These are phyloP conservation scores for Chrysanthemum lavandulifolium DNA, from an alignment of 129 eudicot genomes.

Conservation along the genomic window DNA sequence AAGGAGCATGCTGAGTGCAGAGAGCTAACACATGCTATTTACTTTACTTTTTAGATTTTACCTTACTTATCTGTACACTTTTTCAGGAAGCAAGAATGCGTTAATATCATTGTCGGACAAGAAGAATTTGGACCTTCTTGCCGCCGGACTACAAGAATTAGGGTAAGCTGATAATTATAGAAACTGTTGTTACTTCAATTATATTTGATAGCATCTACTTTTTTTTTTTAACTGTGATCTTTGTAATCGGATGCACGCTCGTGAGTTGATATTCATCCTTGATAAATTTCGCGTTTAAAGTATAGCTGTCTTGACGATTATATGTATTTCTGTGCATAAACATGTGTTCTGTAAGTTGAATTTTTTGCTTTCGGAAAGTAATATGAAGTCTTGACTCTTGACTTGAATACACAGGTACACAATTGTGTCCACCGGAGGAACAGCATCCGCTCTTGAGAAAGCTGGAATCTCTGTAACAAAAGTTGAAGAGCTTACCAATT, in stretches of 20 bases:
- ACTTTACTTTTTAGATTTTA: not conserved
- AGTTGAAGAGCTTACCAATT: constrained; percentile 85
- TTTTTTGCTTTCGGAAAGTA: not conserved
- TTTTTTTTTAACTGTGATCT: not conserved
- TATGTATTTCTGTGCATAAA: not conserved
- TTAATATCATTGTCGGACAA: constrained; percentile 88
- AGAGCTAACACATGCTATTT: not conserved
- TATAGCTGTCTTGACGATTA: not conserved
- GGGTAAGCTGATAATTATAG: constrained; percentile 49
- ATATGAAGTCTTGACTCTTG: constrained; percentile 16
- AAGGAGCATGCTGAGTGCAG: not conserved
- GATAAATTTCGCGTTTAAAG: not conserved
- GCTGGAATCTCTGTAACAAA: constrained; percentile 80
- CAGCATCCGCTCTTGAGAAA: constrained; percentile 83
- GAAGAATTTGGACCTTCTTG: constrained; percentile 73
- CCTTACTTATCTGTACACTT: too few species aligned
- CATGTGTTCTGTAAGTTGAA: not conserved
- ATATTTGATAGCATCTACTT: not conserved
- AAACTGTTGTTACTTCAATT: not conserved
- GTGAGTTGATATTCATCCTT: not conserved
- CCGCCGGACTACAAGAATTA: constrained; percentile 77
- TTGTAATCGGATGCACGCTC: not conserved
- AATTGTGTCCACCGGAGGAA: constrained; percentile 97
- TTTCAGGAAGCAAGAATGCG: constrained; percentile 74
- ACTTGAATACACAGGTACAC: constrained; percentile 50